Conservation (phyloP, 2,329 filamentous ascomycete genomes). For the Pseudocercospora musae region DNA sequence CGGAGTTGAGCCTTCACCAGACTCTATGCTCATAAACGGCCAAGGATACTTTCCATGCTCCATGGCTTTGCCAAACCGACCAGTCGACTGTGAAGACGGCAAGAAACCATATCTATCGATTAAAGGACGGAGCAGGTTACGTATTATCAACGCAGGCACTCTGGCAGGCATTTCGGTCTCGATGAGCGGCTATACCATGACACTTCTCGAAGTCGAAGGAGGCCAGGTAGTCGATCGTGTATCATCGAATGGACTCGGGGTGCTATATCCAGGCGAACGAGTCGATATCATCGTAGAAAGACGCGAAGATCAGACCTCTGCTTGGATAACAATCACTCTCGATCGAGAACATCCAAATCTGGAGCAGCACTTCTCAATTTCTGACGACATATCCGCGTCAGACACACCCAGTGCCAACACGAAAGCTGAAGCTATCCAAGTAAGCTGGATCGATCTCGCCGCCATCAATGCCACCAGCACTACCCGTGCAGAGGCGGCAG, state of each 20-base stretch:
- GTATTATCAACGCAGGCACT: conserved; percentile 43
- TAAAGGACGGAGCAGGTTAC: conserved; percentile 15
- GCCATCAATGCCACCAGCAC: not conserved
- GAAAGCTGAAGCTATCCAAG: not conserved
- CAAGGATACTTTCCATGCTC: conserved; percentile 46
- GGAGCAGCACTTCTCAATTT: conserved; percentile 15
- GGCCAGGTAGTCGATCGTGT: conserved; percentile 35
- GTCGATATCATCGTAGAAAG: conserved; percentile 38
- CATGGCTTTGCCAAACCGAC: conserved; percentile 42
- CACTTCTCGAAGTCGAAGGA: conserved; percentile 41
- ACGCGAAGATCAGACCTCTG: not conserved
- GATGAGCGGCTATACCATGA: conserved; percentile 6
- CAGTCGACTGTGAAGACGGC: conserved; percentile 42
- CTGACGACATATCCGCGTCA: not conserved
- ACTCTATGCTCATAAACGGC: conserved; percentile 49
- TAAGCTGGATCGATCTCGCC: conserved; percentile 6
- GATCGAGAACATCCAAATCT: conserved; percentile 42
- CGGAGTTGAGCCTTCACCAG: conserved; percentile 46
- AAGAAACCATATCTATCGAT: conserved; percentile 6
- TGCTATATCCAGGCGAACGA: conserved; percentile 45
- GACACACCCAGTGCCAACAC: not conserved
- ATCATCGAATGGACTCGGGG: conserved; percentile 36
- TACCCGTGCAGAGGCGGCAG: conserved; percentile 21
- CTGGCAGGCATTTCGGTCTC: conserved; percentile 38
- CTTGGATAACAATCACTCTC: conserved; percentile 14